phyloP scores from a whole-genome alignment of 2,329 filamentous ascomycete genomes.

The Magnaporthiopsis poae region DNA sequence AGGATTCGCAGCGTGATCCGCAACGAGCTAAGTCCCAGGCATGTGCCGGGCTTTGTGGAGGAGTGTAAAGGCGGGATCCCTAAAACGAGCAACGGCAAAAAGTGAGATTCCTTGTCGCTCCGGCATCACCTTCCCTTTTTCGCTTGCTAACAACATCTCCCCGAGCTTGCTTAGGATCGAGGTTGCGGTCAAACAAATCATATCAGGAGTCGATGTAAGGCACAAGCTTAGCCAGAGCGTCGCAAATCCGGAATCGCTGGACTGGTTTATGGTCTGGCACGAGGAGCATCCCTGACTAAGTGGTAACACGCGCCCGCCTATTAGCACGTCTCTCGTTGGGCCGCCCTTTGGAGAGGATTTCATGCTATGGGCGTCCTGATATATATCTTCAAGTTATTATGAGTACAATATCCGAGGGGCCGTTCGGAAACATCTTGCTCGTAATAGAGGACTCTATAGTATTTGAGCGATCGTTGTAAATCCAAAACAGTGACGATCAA shows the following conservation, averaged over 20 bases:
- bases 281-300: conserved; percentile 29
- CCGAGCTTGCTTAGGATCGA: conserved; percentile 54
- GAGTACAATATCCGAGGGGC: background rate
- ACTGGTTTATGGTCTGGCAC: conserved; percentile 80
- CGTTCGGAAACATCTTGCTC: background rate
- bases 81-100: conserved; percentile 89
- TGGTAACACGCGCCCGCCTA: background rate
- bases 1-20: conserved; percentile 60
- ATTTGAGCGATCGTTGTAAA: background rate
- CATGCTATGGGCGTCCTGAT: background rate
- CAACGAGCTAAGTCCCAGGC: conserved; percentile 72
- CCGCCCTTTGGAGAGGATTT: background rate
- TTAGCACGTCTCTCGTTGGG: background rate
- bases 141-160: conserved; percentile 6
- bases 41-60: conserved; percentile 77
- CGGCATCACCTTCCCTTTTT: background rate
- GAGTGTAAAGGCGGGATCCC: conserved; percentile 74
- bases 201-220: conserved; percentile 70
- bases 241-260: conserved; percentile 78
- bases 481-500: background rate
- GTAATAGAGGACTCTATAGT: background rate
- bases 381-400: background rate
- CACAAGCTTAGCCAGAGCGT: conserved; percentile 78
- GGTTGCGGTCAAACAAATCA: conserved; percentile 89
- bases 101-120: conserved; percentile 43